Evolutionary conservation across 805 yeast species (phyloP).

Genomic region (Cyberlindnera suaveolens): DNA sequence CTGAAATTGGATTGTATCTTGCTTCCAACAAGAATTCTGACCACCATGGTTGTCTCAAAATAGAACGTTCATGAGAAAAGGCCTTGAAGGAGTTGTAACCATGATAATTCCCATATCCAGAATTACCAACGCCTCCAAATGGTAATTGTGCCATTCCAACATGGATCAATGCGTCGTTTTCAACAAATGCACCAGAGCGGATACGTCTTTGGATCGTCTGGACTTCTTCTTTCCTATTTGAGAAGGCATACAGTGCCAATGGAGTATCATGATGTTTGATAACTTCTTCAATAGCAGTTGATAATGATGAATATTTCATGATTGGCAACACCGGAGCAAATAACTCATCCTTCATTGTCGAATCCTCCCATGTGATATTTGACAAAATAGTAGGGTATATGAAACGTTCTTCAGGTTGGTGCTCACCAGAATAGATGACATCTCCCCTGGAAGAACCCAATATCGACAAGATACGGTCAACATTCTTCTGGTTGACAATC

Average conservation of each 20-base stretch:
- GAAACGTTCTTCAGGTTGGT: constrained; percentile 34
- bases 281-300: constrained; percentile 37
- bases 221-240: constrained; percentile 40
- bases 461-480: constrained; percentile 35
- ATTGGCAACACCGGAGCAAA: constrained; percentile 87
- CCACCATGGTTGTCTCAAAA: constrained; percentile 59
- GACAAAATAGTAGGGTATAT: constrained; percentile 68
- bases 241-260: constrained; percentile 68
- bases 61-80: constrained; percentile 73
- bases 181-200: constrained; percentile 45
- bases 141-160: constrained; percentile 66
- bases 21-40: constrained; percentile 50
- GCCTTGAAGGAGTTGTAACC: constrained; percentile 59
- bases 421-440: constrained; percentile 27
- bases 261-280: constrained; percentile 61
- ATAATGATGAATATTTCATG: constrained; percentile 42
- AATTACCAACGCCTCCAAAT: constrained; percentile 85
- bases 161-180: constrained; percentile 70
- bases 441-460: constrained; percentile 46
- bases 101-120: constrained; percentile 83
- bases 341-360: constrained; percentile 67
- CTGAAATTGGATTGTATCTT: constrained; percentile 60
- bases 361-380: constrained; percentile 57
- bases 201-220: constrained; percentile 42
- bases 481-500: constrained; percentile 52